Base-by-base conservation (phyloP, 2,329 filamentous ascomycete species). In the Leptographium galeiforme region DNA sequence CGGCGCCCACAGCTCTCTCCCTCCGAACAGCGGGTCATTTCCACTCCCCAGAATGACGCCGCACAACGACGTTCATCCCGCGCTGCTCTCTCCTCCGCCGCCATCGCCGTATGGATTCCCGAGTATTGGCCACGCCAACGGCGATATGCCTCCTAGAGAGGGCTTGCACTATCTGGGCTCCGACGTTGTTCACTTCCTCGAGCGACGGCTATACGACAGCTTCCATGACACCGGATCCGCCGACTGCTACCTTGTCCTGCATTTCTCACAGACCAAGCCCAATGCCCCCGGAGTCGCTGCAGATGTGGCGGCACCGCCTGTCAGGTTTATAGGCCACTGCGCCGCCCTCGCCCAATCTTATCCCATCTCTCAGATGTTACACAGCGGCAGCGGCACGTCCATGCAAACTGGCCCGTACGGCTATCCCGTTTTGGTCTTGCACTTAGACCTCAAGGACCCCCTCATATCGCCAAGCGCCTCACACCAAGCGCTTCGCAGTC, bases 241-340 rank as follows among this genome's bases (percentile, higher is more conserved):
- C 6, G 60, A 61, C 33, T 58, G 56, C 32, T 58, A 58, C 34
- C 14, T 61, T 1, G 6, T 57, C 2, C 25, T 61, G 4, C 57
- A 57, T 5, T 43, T 60, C 7, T 36, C 51, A 12, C 43, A 53
- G 10, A 30, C 41, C 18, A 18, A 18, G 13, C 7, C 7, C 25
- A 25, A 25, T 25, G 5, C 25, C 25, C 25, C 25, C 5, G 25
- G 25, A 25, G 25, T 25, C 25, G 25, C 25, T 25, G 25, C 25
- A 25, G 25, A 25, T 5, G 18, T n/a, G 11, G 3, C 11, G 6
- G 30, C 16, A 2, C 32, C 18, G 16, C n/a, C 33, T 12, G 2
- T 12, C 25, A 13, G 53, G 10, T 58, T 61, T n/a, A 30, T 54
- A 11, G 60, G 60, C 14, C 60, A 61, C 38, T 58, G 59, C 8